Evolutionary conservation across 306 rosid genomes (phyloP).

Genomic region (Rubus idaeus): DNA sequence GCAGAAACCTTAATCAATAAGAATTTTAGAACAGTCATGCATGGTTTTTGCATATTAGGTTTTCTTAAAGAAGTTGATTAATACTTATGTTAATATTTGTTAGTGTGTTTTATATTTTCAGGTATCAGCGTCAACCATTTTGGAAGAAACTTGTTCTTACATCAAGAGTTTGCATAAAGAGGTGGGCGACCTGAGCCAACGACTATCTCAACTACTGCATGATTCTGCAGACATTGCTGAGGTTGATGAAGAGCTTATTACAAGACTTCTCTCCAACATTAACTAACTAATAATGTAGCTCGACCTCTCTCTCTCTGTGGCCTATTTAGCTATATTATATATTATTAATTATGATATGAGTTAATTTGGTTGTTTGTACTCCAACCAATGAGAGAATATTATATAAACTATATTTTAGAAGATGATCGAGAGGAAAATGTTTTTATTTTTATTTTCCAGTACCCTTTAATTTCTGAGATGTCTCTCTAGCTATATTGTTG

Average conservation of each 20-base stretch:
- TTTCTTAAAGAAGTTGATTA: neutral
- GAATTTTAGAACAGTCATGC: neutral
- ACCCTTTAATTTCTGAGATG: conserved; percentile 1
- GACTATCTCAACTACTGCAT: no score
- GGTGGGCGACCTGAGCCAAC: no score
- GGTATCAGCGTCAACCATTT: no score
- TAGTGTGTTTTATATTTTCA: no score
- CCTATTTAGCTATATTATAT: neutral
- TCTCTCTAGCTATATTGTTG: neutral
- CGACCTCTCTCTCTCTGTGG: neutral
- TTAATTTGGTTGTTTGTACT: conserved; percentile 3
- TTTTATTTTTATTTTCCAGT: neutral
- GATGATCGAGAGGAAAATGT: neutral
- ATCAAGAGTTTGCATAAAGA: no score
- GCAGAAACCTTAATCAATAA: neutral
- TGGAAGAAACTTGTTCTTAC: no score
- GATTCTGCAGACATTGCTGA: no score
- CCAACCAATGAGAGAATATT: conserved; percentile 4
- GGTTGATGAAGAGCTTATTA: conserved; percentile 26
- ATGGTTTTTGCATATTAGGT: neutral
- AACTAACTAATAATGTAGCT: neutral
- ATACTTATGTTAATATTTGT: neutral
- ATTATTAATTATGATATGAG: neutral
- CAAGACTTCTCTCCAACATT: conserved; percentile 18
- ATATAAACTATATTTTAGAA: neutral